Evolutionary conservation across 1,284 basidiomycete genomes (phyloP), one percentile per base, ranked within the genome.

Genomic region (Malassezia arunalokei): DNA sequence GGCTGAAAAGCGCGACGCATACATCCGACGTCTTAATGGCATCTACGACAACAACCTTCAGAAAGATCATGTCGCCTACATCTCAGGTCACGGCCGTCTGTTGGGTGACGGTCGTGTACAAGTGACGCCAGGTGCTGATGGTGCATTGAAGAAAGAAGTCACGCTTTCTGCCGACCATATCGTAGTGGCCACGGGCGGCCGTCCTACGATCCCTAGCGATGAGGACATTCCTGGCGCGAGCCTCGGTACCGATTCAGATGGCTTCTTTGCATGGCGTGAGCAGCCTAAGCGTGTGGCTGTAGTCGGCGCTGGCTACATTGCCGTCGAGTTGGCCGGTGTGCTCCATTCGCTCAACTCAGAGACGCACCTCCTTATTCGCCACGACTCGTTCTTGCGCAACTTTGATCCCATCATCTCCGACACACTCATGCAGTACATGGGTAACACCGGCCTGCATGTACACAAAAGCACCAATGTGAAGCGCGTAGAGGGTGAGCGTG

Each of bases 231-330:
- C 89, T 12, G 94, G 92, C 30, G 88, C 90, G 8, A 82, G 81
- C 32, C 81, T 90, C 53, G 94, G 90, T 39, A 91, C 89, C 66
- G 78, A 84, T 75, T 94, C 88, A 17, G 94, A 99, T 74, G 90
- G 89, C 8, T 99, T 98, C 79, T 99, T 99, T 68, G 87, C 83
- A 40, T 81, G 98, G 42, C 81, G 82, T 64, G 79, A 85, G 57
- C 88, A 94, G 75, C 92, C 92, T 11, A 87, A 85, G 75, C 82
- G 89, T 51, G 90, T 94, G 30, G 90, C 84, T 2, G 85, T 98
- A 54, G 83, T 95, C 37, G 92, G 92, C 45, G 92, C 92, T 15
- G 92, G 92, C 4, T 98, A 98, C 76, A 98, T 98, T 65, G 88
- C 89, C 20, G 87, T 96, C 60, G 92, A 98, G 58, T 59, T 76